Evolutionary conservation across 352 stramenopile genomes (phyloP).

Genomic region (Globisporangium lucens): DNA sequence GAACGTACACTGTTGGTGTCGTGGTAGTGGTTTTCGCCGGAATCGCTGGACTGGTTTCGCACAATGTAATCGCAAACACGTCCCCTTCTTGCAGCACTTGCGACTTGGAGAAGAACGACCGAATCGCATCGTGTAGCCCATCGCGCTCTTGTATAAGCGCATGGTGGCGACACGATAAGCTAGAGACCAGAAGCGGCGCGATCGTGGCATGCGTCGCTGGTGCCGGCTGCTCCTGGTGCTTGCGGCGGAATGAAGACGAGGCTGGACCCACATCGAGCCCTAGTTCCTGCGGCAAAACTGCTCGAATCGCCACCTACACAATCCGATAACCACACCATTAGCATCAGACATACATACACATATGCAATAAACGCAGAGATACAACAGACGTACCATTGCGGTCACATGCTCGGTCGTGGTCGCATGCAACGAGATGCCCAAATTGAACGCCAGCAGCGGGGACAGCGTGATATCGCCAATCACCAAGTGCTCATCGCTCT

Average conservation of each 20-base stretch:
- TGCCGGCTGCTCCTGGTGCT: conserved; percentile 50
- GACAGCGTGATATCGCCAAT: conserved; percentile 42
- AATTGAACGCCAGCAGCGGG: conserved; percentile 75
- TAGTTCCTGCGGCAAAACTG: conserved; percentile 42
- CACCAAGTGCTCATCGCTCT: background rate
- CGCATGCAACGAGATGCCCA: conserved; percentile 49
- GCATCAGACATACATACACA: background rate
- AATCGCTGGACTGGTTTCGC: conserved; percentile 35
- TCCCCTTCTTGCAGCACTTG: conserved; percentile 69
- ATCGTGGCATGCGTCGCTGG: conserved; percentile 58
- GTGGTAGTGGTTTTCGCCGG: conserved; percentile 18
- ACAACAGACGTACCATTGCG: conserved; percentile 25
- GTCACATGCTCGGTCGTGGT: conserved; percentile 22
- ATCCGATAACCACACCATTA: background rate
- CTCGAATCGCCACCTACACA: conserved; percentile 35
- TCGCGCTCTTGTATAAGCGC: conserved; percentile 52
- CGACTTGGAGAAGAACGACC: conserved; percentile 47
- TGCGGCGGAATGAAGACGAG: conserved; percentile 37
- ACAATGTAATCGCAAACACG: conserved; percentile 60
- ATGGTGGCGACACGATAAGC: conserved; percentile 54
- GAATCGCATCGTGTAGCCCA: conserved; percentile 56
- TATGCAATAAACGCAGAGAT: background rate
- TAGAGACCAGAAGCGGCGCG: conserved; percentile 58
- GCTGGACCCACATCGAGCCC: conserved; percentile 24
- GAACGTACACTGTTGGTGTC: conserved; percentile 21